Evolutionary conservation across 805 yeast species (phyloP).

Genomic region (Candida manassasensis): DNA sequence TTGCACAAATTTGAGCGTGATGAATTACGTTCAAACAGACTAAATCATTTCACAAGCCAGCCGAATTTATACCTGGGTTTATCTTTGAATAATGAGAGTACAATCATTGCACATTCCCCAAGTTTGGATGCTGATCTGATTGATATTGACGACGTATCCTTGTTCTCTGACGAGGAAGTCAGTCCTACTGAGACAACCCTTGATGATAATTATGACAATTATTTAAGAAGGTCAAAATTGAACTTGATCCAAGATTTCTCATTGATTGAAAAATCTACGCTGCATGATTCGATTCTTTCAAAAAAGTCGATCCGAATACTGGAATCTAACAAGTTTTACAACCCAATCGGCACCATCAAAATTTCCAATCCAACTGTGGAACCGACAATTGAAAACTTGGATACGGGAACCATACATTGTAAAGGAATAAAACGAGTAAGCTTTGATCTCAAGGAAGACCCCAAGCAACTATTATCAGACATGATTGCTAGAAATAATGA

Average conservation of each 20-base stretch:
- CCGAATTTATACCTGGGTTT: constrained; percentile 8
- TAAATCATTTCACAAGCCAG: constrained; percentile 21
- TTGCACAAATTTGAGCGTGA: constrained; percentile 12
- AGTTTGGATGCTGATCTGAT: constrained; percentile 2
- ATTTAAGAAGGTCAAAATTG: constrained; percentile 28
- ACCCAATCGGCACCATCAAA: constrained; percentile 25
- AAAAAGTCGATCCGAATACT: not conserved
- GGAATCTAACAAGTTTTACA: constrained; percentile 28
- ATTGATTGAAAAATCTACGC: constrained; percentile 18
- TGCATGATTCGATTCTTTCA: constrained; percentile 14
- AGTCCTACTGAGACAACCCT: constrained; percentile 4
- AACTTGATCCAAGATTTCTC: constrained; percentile 29
- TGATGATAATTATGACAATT: constrained; percentile 25
- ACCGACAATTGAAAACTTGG: constrained; percentile 29
- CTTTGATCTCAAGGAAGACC: constrained; percentile 8
- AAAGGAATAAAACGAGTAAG: constrained; percentile 3
- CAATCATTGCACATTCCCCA: not conserved
- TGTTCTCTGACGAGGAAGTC: constrained; percentile 12
- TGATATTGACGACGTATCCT: constrained; percentile 17
- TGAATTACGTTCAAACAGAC: constrained; percentile 13
- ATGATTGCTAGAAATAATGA: constrained; percentile 7
- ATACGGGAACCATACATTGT: constrained; percentile 4
- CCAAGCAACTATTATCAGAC: constrained; percentile 10
- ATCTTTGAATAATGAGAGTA: not conserved
- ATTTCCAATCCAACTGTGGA: constrained; percentile 10